These are phyloP conservation scores for Umbelopsis sp. DNA, from an alignment of 192 early-diverging fungal species.

Conservation along the genomic window DNA sequence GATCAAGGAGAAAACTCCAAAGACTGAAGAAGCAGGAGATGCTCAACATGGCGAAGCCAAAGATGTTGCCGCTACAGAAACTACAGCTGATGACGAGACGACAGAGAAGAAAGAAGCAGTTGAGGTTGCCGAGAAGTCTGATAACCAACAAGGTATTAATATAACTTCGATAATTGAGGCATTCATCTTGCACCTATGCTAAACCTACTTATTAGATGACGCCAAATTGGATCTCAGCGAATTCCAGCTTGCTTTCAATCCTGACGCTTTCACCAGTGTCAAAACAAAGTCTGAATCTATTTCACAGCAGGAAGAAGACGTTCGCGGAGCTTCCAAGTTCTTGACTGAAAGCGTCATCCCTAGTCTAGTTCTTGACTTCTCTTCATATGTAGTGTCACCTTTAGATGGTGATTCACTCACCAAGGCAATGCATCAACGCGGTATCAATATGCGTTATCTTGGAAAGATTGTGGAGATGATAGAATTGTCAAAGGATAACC, in stretches of 20 bases:
- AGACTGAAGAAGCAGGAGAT: conserved; percentile 24
- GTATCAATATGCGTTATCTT: conserved; percentile 97
- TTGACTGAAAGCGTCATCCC: conserved; percentile 70
- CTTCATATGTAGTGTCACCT: conserved; percentile 73
- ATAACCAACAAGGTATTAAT: neutral
- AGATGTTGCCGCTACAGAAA: conserved; percentile 23
- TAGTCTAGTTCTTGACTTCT: conserved; percentile 65
- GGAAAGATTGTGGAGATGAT: conserved; percentile 74
- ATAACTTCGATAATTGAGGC: no score
- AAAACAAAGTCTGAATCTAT: conserved; percentile 42
- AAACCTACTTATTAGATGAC: conserved; percentile 10
- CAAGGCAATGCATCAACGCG: conserved; percentile 85
- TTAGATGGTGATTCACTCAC: conserved; percentile 80
- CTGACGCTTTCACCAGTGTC: conserved; percentile 63
- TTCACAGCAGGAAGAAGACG: conserved; percentile 55
- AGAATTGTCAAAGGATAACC: conserved; percentile 57
- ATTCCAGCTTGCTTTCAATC: conserved; percentile 58
- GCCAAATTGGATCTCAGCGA: conserved; percentile 38
- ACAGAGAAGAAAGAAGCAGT: neutral
- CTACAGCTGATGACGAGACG: conserved; percentile 11
- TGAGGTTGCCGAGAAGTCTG: neutral
- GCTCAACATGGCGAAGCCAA: conserved; percentile 40
- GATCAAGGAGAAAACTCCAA: conserved; percentile 56
- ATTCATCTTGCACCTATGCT: neutral
- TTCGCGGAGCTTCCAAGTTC: conserved; percentile 80